Conservation (phyloP, 139 green algal species). For the Chlorella sorokiniana region DNA sequence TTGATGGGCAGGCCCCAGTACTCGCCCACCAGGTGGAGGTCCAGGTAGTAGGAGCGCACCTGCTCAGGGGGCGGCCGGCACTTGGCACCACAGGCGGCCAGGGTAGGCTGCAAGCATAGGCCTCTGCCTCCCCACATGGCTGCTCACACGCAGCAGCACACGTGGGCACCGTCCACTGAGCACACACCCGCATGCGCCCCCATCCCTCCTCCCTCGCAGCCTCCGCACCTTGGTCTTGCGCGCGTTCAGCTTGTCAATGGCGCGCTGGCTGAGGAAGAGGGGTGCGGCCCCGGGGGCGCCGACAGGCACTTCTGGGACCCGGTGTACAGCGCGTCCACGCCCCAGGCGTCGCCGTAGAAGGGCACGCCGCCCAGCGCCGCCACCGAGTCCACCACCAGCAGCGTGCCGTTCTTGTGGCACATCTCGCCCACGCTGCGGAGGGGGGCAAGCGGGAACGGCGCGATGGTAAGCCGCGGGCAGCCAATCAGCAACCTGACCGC, state of each 20-base stretch:
- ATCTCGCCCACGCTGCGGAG: constrained; percentile 60
- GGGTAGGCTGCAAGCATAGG: neutral
- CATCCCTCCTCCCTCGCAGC: neutral
- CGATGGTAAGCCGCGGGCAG: neutral
- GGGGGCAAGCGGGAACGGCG: neutral
- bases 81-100: neutral
- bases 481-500: too few species aligned
- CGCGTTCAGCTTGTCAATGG: constrained; percentile 75
- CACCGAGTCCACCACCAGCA: constrained; percentile 95
- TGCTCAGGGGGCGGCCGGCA: neutral
- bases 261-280: constrained; percentile 75
- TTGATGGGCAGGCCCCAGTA: constrained; percentile 47
- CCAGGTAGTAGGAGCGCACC: constrained; percentile 75
- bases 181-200: neutral
- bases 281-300: constrained; percentile 78
- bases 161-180: too few species aligned
- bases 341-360: constrained; percentile 70
- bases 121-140: neutral
- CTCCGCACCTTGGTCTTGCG: constrained; percentile 78
- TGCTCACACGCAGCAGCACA: too few species aligned
- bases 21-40: constrained; percentile 84
- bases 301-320: constrained; percentile 91
- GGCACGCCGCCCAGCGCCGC: constrained; percentile 86
- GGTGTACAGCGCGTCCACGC: constrained; percentile 87
- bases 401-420: constrained; percentile 75